A percentile compares a stretch with the other conserved stretches of the same genome.
phyloP scores from a whole-genome alignment of 768 basidiomycete genomes.

The Kwoniella dejecticola region DNA sequence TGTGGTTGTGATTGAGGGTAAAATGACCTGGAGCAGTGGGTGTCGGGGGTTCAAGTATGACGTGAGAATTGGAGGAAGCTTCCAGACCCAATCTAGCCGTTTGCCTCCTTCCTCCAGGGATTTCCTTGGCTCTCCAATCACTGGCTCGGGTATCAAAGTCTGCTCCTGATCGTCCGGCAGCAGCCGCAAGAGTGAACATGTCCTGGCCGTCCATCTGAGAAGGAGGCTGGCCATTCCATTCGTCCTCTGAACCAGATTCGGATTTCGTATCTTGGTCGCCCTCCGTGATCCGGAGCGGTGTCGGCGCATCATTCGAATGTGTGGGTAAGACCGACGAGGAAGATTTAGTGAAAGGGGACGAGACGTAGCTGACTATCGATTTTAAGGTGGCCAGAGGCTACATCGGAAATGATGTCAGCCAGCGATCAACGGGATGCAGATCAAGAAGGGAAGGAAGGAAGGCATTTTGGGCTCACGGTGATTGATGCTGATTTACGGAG shows the following conservation, averaged over 20 bases:
- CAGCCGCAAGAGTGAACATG: constrained; percentile 36
- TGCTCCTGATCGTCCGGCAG: constrained; percentile 21
- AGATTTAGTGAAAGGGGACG: constrained; percentile 31
- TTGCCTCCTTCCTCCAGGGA: constrained; percentile 35
- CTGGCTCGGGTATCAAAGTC: constrained; percentile 29
- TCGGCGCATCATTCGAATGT: constrained; percentile 6
- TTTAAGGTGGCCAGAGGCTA: constrained; percentile 35
- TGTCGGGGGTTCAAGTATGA: constrained; percentile 4
- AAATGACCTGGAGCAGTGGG: constrained; percentile 21
- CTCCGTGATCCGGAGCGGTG: neutral
- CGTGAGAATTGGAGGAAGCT: neutral
- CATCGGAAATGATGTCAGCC: neutral
- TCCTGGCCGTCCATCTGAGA: constrained; percentile 29
- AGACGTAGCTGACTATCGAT: constrained; percentile 38
- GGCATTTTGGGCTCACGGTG: constrained; percentile 18
- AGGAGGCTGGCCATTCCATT: constrained; percentile 39
- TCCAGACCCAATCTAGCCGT: constrained; percentile 24
- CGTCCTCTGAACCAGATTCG: constrained; percentile 47
- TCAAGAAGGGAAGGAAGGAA: neutral
- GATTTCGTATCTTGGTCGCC: constrained; percentile 26
- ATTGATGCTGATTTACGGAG: constrained; percentile 26
- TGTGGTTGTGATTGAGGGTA: too few relatives aligned
- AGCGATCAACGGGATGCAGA: neutral
- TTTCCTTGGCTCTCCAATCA: constrained; percentile 26
- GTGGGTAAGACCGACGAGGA: constrained; percentile 26